A percentile compares a stretch with the other conserved stretches of the same genome.
Evolutionary conservation across 2,329 filamentous ascomycete species (phyloP).

Genomic region (Colletotrichum lini): DNA sequence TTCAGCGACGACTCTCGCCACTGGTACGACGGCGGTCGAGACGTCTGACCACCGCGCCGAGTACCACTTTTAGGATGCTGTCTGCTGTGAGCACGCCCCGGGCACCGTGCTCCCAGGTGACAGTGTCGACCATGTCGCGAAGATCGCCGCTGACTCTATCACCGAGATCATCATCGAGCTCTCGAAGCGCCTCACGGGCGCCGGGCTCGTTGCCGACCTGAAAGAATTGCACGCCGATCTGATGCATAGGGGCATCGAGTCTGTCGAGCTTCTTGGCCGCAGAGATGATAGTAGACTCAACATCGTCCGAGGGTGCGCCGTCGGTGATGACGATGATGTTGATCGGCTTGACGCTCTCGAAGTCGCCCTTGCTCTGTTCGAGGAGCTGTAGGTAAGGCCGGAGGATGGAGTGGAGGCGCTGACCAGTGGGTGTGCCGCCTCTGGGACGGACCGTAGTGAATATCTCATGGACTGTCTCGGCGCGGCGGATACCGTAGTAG

Average conservation of each 20-base stretch:
- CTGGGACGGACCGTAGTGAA: slow-evolving; percentile 78
- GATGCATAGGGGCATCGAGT: slow-evolving; percentile 80
- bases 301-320: slow-evolving; percentile 84
- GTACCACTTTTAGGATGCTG: slow-evolving; percentile 84
- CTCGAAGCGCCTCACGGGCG: slow-evolving; percentile 75
- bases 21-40: slow-evolving; percentile 51
- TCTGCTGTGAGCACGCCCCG: slow-evolving; percentile 71
- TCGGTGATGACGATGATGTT: slow-evolving; percentile 97
- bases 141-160: slow-evolving; percentile 69
- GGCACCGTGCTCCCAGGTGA: slow-evolving; percentile 73
- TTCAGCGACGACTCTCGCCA: slow-evolving; percentile 33
- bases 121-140: slow-evolving; percentile 93
- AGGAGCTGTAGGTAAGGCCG: slow-evolving; percentile 74
- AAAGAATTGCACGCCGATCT: slow-evolving; percentile 96
- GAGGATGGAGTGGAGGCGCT: slow-evolving; percentile 79
- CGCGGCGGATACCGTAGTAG: slow-evolving; percentile 75
- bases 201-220: slow-evolving; percentile 83
- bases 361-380: slow-evolving; percentile 57
- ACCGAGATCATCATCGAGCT: slow-evolving; percentile 81
- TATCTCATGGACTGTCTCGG: slow-evolving; percentile 73
- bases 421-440: slow-evolving; percentile 82
- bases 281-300: slow-evolving; percentile 76
- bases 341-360: slow-evolving; percentile 76
- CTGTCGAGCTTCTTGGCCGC: slow-evolving; percentile 79
- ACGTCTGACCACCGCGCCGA: slow-evolving; percentile 78